Base-by-base conservation (phyloP, 2,329 filamentous ascomycete genomes). In the Xylaria digitata region DNA sequence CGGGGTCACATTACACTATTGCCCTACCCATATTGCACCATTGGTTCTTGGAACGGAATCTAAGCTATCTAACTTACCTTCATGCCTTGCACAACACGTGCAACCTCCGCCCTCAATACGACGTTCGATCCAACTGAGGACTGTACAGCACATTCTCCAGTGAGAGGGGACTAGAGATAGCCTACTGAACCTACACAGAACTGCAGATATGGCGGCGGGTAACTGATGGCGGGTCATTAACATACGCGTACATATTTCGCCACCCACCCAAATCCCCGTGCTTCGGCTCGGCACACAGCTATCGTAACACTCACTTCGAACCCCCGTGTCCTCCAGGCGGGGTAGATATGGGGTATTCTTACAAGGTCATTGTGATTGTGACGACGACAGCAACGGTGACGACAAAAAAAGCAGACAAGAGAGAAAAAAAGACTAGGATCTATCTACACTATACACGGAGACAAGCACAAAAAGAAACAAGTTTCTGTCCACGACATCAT, bases 91-190 rank as follows among this genome's bases (percentile, higher is more conserved):
- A 55, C 56, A 53, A 57, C 55, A 61, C 50, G 43, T 61, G 56
- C 65, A 23, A 43, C 30, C 48, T 56, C 61, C 55, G 65, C 61
- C 53, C 32, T 56, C 45, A 21, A 64, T 63, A 63, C 65, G 48
- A 57, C 65, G 30, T 53, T 48, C 60, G 43, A 53, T 59, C 60
- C 54, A 56, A 17, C 19, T 52, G 11, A 30, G 26, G 21, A 17
- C 30, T 6, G 30, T 48, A n/a, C 21, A 43, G 13, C n/a, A 46
- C 6, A 26, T n/a, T 23, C 26, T 46, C 32, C 53, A 32, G 54
- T 48, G 32, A 43, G 43, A 40, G 50, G 19, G 52, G 23, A 26
- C 48, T 5, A 8, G 23, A 50, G 26, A 50, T 30, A 15, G 48
- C 48, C 48, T 50, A 15, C 19, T 26, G 26, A 5, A 26, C 26